Evolutionary conservation across 2,329 filamentous ascomycete species (phyloP), one percentile per base, ranked within the genome.

Genomic region (Ophiostoma sp.): DNA sequence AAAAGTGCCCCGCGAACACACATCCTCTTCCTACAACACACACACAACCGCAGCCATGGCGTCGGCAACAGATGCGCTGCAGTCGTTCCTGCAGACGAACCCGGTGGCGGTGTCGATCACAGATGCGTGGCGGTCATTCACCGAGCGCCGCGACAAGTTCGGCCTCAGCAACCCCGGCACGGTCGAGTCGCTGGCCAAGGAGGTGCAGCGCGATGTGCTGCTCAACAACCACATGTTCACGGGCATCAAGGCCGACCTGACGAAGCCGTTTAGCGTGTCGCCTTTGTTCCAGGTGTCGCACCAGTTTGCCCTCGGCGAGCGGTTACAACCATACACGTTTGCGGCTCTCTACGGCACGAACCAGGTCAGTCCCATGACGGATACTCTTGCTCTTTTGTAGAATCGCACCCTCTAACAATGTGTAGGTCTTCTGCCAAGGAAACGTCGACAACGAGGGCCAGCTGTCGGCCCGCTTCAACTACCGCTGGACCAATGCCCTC

Each of bases 261-360:
- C 94, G 82, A 98, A 98, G 88, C 91, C 94, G 81, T 97, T 98
- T 85, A 96, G 94, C 88, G 90, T 97, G 82, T 90, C 91, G 73
- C 96, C 96, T 74, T 86, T 98, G 78, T 99, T 99, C 88, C 95
- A 98, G 85, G 93, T 98, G 78, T 98, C 95, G 77, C 96, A 99
- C 85, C 93, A 96, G 79, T 96, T 99, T 83, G 92, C 95, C 72
- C 93, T 98, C 89, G 95, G 96, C 78, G 94, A 97, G 84, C 91
- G 92, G 78, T 87, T 97, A 82, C 95, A 95, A 82, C 96, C 96
- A 50, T 99, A 99, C 84, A 94, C 93, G 72, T 97, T 98, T 84
- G 93, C 94, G 78, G 93, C 93, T 77, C 90, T 99, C 80, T 98
- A 96, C 82, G 96, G 96, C 78, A 97, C 93, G 77, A 92, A 92